A percentile compares a stretch with the other conserved stretches of the same genome.
These are phyloP conservation scores for Amniculicola lignicola DNA, from an alignment of 495 filamentous ascomycete species.

Conservation along the genomic window DNA sequence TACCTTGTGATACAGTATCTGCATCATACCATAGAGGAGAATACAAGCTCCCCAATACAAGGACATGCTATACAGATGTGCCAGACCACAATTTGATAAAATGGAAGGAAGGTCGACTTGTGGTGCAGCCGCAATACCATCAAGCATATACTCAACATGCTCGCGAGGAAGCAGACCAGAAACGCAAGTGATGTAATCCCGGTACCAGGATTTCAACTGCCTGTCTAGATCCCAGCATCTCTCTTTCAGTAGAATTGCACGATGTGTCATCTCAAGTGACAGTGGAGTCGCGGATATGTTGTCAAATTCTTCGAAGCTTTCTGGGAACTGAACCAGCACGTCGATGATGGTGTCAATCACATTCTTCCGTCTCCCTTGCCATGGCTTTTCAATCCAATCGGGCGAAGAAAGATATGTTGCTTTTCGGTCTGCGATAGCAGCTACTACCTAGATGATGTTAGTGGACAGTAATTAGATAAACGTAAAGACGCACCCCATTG, in stretches of 20 bases:
- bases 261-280: not conserved
- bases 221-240: constrained; percentile 12
- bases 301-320: constrained; percentile 15
- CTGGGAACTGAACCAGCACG: constrained; percentile 4
- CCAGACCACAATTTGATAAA: not conserved
- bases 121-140: not conserved
- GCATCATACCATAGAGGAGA: not conserved
- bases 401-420: constrained; percentile 10
- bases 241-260: not conserved
- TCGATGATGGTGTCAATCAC: constrained; percentile 5
- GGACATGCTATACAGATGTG: not conserved
- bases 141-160: not conserved
- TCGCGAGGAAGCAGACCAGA: not conserved
- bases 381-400: constrained; percentile 16
- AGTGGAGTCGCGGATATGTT: not conserved
- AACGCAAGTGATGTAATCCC: not conserved
- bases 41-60: constrained; percentile 17
- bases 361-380: not conserved
- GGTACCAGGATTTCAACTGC: constrained; percentile 13
- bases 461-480: not conserved
- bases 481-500: constrained; percentile 2
- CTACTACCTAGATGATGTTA: constrained; percentile 6
- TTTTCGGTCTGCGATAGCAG: constrained; percentile 9
- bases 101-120: constrained; percentile 1
- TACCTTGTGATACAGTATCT: not conserved